A percentile compares a stretch with the other conserved stretches of the same genome.
Evolutionary conservation across 345 rosid species (phyloP).

Genomic region (Gynandropsis gynandra): DNA sequence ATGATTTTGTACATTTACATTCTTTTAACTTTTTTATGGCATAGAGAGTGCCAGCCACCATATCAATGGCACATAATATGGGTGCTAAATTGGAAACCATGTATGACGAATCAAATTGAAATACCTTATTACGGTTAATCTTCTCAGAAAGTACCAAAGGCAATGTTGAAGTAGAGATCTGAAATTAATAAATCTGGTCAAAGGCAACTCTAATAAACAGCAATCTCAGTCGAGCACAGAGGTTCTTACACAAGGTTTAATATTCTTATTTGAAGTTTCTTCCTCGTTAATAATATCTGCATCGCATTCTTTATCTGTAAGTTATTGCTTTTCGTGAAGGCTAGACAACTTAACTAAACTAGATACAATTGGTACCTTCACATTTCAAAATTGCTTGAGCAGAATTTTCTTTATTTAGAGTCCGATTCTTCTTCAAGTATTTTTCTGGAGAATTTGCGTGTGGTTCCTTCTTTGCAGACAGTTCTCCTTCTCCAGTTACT

Average conservation of each 20-base stretch:
- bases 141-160: conserved; percentile 92
- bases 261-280: conserved; percentile 40
- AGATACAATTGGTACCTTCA: conserved; percentile 33
- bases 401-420: conserved; percentile 32
- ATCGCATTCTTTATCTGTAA: conserved; percentile 43
- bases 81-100: conserved; percentile 1
- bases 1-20: no score
- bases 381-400: conserved; percentile 25
- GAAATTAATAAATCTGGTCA: conserved; percentile 25
- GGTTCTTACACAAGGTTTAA: conserved; percentile 52
- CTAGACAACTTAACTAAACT: neutral
- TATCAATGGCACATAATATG: neutral
- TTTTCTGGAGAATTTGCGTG: conserved; percentile 46
- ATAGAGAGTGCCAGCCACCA: conserved; percentile 1
- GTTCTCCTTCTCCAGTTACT: conserved; percentile 22
- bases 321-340: conserved; percentile 15
- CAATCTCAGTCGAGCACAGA: conserved; percentile 10
- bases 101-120: conserved; percentile 17
- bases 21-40: neutral
- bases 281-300: conserved; percentile 38
- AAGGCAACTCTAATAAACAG: conserved; percentile 20
- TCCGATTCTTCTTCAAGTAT: conserved; percentile 21
- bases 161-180: conserved; percentile 69
- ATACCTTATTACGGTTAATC: conserved; percentile 78
- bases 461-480: conserved; percentile 37